phyloP scores from a whole-genome alignment of 805 yeast genomes.

The Ogataea nitratoaversa region DNA sequence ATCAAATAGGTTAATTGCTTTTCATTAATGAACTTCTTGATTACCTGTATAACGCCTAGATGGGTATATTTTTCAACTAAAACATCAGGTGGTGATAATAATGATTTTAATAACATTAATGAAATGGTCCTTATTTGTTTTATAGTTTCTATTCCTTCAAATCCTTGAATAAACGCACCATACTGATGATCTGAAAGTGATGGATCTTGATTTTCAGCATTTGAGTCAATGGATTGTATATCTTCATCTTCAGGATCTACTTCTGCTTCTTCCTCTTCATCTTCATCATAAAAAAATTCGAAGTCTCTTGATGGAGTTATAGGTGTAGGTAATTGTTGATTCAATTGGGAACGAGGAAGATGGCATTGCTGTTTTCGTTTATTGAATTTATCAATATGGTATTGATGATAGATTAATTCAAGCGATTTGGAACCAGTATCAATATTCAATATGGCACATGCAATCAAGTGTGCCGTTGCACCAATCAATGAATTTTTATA shows the following conservation, averaged over 20 bases:
- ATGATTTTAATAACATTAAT: constrained; percentile 39
- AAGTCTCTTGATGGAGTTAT: constrained; percentile 22
- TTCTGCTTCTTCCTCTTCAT: constrained; percentile 11
- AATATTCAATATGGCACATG: constrained; percentile 49
- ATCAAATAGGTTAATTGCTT: constrained; percentile 17
- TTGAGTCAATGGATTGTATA: constrained; percentile 17
- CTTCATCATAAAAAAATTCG: constrained; percentile 14
- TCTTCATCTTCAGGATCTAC: no score
- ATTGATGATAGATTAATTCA: constrained; percentile 18
- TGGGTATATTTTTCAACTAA: constrained; percentile 46
- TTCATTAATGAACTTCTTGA: constrained; percentile 28
- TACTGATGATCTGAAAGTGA: constrained; percentile 31
- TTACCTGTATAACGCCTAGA: constrained; percentile 50
- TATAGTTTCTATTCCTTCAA: constrained; percentile 38
- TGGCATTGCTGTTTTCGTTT: constrained; percentile 1
- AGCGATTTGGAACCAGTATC: constrained; percentile 39
- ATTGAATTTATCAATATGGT: constrained; percentile 10
- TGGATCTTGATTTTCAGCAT: constrained; percentile 37
- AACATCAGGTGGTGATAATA: constrained; percentile 47
- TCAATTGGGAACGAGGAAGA: background rate
- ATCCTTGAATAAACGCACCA: constrained; percentile 48
- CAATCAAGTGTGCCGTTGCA: constrained; percentile 48
- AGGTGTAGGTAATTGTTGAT: constrained; percentile 21
- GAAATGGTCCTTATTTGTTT: constrained; percentile 38
- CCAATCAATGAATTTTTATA: constrained; percentile 43